Base-by-base conservation (phyloP, 768 basidiomycete genomes). In the Xerocomellus intermedius region DNA sequence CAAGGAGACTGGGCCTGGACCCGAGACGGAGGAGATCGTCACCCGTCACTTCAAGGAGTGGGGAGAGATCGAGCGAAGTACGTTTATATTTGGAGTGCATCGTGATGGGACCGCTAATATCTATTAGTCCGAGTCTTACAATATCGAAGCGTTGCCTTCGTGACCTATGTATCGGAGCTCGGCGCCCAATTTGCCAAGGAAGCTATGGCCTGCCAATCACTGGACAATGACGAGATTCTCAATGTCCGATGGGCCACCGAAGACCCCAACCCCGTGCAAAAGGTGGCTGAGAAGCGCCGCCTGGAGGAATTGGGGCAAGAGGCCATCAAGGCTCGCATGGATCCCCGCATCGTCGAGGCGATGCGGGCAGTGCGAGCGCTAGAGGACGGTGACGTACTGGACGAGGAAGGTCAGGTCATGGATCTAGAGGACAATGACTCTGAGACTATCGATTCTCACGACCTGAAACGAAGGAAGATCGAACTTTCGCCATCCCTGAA, bases 171-270 rank as follows among this genome's bases (percentile, higher is more conserved):
- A 42, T 81, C 82, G 24, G 96, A 99, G 69, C 67, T 89, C 46
- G 76, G 85, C 63, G 97, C 92, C 4, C 91, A 94, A 65, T 99
- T 99, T 69, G 97, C 97, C 17, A 97, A 97, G 69, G 97, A 99
- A 71, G 85, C 96, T 1, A 99, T 99, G 97, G 93, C 96, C 16
- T 95, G 95, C 72, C 97, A 99, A 73, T 94, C 91, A 17, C 79
- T 98, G 59, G 97, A 98, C 69, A 90, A 93, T 64, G 95, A 97
- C 69, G 97, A 99, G 67, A 94, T 98, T 57, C 81, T 98, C 56
- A 99, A 99, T 72, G 94, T 98, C 49, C 87, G 96, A 45, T 99
- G 97, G 97, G 97, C 97, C 35, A 98, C 96, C 0, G 96, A 97
- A 68, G 97, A 99, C 69, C 97, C 97, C 1, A 99, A 99, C 69